Percentiles rank a stretch among this genome's conserved stretches.
Evolutionary conservation across 2,329 filamentous ascomycete species (phyloP).

Genomic region (Penicillium sp.): DNA sequence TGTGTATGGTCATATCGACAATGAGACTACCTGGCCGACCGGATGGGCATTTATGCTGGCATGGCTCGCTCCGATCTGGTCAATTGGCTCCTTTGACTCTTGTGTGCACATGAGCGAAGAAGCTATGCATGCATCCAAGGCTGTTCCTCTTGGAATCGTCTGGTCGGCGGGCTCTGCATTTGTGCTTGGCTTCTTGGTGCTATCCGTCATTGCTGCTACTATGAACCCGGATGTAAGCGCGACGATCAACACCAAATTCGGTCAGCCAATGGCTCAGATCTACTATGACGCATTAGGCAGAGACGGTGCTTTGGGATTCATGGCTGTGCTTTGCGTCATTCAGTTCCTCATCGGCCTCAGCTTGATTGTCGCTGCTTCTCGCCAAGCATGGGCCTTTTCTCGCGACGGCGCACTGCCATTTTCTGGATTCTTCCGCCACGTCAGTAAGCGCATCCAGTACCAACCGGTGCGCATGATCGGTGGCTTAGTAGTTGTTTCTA

Average conservation of each 20-base stretch:
- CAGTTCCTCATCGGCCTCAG: constrained; percentile 64
- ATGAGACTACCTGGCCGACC: constrained; percentile 58
- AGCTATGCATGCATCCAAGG: constrained; percentile 59
- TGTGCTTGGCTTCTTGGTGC: constrained; percentile 56
- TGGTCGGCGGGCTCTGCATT: constrained; percentile 43
- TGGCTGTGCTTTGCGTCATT: constrained; percentile 59
- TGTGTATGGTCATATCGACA: constrained; percentile 59
- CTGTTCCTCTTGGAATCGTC: constrained; percentile 58
- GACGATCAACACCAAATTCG: constrained; percentile 51
- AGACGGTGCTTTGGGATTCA: constrained; percentile 58
- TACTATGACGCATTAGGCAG: constrained; percentile 63
- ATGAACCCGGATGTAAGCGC: constrained; percentile 54
- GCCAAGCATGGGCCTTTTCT: constrained; percentile 64
- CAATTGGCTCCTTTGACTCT: constrained; percentile 54
- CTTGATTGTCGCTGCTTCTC: constrained; percentile 58
- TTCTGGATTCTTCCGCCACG: constrained; percentile 56
- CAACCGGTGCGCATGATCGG: constrained; percentile 60
- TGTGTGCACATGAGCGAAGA: constrained; percentile 64
- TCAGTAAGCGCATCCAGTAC: constrained; percentile 56
- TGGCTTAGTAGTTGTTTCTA: constrained; percentile 53
- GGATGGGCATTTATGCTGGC: constrained; percentile 61
- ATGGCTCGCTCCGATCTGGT: constrained; percentile 64
- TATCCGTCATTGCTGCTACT: constrained; percentile 59
- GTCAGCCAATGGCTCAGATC: constrained; percentile 62
- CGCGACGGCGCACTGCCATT: constrained; percentile 63